phyloP scores from a whole-genome alignment of 2,329 filamentous ascomycete genomes.

The Sclerotinia sclerotiorum region DNA sequence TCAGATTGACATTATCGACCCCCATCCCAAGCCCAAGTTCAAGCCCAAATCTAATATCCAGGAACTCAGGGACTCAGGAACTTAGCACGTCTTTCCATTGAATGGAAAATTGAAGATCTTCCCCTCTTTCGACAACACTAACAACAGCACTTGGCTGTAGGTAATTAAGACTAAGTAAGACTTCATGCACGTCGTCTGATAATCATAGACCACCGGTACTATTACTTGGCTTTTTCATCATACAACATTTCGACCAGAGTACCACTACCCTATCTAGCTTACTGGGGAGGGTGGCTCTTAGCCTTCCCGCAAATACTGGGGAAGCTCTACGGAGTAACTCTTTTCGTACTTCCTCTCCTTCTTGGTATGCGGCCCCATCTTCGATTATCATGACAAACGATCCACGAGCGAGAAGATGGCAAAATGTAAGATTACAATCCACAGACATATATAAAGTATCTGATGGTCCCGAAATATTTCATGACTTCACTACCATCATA shows the following conservation, averaged over 20 bases:
- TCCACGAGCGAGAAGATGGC: background rate
- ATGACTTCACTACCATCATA: background rate
- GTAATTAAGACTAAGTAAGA: background rate
- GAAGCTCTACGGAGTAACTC: background rate
- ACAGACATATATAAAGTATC: slow-evolving; percentile 4
- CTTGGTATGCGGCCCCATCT: background rate
- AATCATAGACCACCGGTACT: background rate
- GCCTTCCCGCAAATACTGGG: background rate
- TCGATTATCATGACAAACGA: background rate
- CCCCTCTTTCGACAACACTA: background rate
- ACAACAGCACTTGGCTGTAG: background rate
- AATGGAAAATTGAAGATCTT: background rate
- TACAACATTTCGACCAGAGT: background rate
- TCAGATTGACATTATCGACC: background rate
- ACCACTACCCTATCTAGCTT: too few relatives aligned
- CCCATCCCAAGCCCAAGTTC: too few relatives aligned
- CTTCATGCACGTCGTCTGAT: slow-evolving; percentile 5
- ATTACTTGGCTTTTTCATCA: background rate
- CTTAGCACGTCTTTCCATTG: background rate
- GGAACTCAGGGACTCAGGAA: background rate
- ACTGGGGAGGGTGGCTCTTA: background rate
- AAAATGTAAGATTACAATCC: background rate
- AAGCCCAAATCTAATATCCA: too few relatives aligned
- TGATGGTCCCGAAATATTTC: background rate
- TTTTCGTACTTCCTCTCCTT: background rate